Conservation (phyloP, 345 rosid species). For the Populus simonii region DNA sequence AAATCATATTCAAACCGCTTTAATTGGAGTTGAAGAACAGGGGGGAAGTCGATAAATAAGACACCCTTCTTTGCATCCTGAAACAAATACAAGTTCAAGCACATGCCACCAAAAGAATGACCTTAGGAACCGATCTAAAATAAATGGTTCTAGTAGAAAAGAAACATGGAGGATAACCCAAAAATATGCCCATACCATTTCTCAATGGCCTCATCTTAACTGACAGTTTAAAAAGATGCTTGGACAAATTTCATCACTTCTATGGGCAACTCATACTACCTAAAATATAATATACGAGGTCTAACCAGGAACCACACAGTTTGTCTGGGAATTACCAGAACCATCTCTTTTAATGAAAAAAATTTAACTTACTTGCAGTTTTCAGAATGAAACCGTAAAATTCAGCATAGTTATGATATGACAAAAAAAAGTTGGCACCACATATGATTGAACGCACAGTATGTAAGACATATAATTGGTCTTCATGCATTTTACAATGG, state of each 20-base stretch:
- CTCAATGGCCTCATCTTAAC: background rate
- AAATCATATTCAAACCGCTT: conserved; percentile 95
- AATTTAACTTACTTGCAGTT: background rate
- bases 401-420: background rate
- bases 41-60: conserved; percentile 85
- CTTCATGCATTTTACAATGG: background rate
- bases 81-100: conserved; percentile 18
- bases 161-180: background rate
- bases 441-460: background rate
- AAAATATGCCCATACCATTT: background rate
- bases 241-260: background rate
- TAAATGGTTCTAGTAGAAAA: background rate
- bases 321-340: background rate
- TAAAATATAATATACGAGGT: background rate
- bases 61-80: conserved; percentile 98
- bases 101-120: background rate
- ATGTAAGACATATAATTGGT: background rate
- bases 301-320: background rate
- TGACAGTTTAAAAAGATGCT: background rate
- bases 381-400: background rate
- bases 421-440: background rate
- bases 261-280: background rate
- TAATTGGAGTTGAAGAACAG: conserved; percentile 95
- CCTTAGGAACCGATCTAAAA: background rate
- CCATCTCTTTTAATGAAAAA: background rate